Conservation (phyloP, 2,329 filamentous ascomycete genomes). For the Ascochyta fabae region DNA sequence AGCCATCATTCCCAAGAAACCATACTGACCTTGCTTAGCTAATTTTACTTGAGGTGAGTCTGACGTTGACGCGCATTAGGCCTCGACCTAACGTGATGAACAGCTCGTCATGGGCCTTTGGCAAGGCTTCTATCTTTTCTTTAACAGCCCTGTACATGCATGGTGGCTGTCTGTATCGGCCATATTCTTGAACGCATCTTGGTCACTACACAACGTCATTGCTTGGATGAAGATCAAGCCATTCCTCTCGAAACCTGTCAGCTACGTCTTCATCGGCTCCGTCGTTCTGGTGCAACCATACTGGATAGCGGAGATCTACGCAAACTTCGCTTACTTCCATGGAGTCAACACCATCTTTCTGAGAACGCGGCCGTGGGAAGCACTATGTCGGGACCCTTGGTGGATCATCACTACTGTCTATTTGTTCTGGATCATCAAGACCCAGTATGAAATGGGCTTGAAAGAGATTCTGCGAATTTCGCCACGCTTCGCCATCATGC, state of each 20-base stretch:
- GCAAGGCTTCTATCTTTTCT: constrained; percentile 67
- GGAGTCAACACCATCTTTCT: constrained; percentile 60
- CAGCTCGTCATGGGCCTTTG: constrained; percentile 63
- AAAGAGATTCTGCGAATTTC: constrained; percentile 65
- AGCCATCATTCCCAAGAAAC: background rate
- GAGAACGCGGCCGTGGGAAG: constrained; percentile 64
- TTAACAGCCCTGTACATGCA: constrained; percentile 61
- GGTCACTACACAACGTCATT: constrained; percentile 70
- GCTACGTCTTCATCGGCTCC: constrained; percentile 64
- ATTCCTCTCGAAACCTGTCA: constrained; percentile 60
- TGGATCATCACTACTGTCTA: constrained; percentile 68
- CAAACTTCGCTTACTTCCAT: constrained; percentile 70
- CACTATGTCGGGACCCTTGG: constrained; percentile 70
- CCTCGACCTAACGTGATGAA: constrained; percentile 15
- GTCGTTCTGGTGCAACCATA: constrained; percentile 67
- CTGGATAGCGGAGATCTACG: constrained; percentile 69
- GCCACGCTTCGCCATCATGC: constrained; percentile 68
- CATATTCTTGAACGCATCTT: constrained; percentile 67
- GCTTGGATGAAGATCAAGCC: constrained; percentile 72
- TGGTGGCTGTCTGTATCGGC: constrained; percentile 70
- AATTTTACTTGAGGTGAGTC: constrained; percentile 56
- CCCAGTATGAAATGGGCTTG: constrained; percentile 65
- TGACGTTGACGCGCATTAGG: background rate
- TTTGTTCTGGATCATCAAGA: constrained; percentile 69
- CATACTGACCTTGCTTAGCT: constrained; percentile 40